A percentile compares a stretch with the other conserved stretches of the same genome.
phyloP scores from a whole-genome alignment of 805 yeast species.

The Kodamaea fukazawae region DNA sequence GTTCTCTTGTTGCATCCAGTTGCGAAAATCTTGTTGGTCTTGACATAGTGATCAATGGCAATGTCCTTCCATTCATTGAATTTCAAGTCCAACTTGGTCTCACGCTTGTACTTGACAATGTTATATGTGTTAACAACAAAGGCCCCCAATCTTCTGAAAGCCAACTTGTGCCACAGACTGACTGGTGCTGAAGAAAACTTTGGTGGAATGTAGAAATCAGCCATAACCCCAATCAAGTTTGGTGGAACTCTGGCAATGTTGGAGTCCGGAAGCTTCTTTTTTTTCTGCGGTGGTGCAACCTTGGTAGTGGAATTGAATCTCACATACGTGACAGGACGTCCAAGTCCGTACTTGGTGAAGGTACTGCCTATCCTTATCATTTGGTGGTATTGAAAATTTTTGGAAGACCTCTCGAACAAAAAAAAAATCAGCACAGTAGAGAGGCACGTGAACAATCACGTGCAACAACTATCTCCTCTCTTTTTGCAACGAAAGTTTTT shows the following conservation, averaged over 20 bases:
- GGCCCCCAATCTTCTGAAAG: slow-evolving; percentile 61
- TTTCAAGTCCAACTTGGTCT: slow-evolving; percentile 42
- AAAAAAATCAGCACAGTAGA: background rate
- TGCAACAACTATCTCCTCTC: background rate
- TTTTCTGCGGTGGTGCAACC: slow-evolving; percentile 14
- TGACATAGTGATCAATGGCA: slow-evolving; percentile 73
- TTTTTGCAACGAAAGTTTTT: slow-evolving; percentile 3
- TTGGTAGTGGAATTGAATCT: background rate
- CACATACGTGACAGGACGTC: background rate
- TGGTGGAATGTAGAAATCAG: slow-evolving; percentile 45
- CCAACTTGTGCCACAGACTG: slow-evolving; percentile 41
- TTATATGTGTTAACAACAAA: slow-evolving; percentile 65
- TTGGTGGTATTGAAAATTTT: slow-evolving; percentile 3
- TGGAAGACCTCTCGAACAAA: background rate
- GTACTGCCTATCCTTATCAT: slow-evolving; percentile 8
- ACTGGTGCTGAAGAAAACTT: slow-evolving; percentile 21
- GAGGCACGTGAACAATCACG: background rate
- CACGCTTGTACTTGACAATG: slow-evolving; percentile 45
- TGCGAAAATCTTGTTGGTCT: slow-evolving; percentile 82
- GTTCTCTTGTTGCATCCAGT: slow-evolving; percentile 34
- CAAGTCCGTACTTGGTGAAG: slow-evolving; percentile 2
- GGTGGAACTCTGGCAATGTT: slow-evolving; percentile 40
- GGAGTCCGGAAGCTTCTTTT: slow-evolving; percentile 17
- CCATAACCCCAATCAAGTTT: slow-evolving; percentile 38
- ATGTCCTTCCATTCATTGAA: slow-evolving; percentile 84